Evolutionary conservation across 768 basidiomycete genomes (phyloP), one percentile per base, ranked within the genome.

Genomic region (Phlebiopsis flavidoalba): DNA sequence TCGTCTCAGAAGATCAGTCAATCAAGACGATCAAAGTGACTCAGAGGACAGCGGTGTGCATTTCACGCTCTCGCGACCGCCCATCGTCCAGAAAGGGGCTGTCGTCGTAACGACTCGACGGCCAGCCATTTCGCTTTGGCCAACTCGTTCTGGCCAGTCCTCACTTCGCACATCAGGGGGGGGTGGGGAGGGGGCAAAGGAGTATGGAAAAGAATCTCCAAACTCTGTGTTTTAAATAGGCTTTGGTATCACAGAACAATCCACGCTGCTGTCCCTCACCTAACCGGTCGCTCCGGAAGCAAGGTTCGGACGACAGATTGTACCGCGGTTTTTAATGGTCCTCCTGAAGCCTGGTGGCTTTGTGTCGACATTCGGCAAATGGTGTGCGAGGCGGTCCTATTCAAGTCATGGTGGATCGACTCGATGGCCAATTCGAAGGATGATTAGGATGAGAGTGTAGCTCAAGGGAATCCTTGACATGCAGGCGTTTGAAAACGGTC

Each of bases 131-230:
- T 69, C 91, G 91, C 73, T 99, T 99, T 72, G 86, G n/a, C 91
- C 55, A 96, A 91, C 75, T n/a, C 90, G 93, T 66, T 93, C 95
- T 64, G 88, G n/a, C n/a, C 93, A 33, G 85, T 99, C 61, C n/a
- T 91, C 93, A 2, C 82, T 99, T 50, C 89, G 93, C 60, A 99
- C 96, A n/a, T n/a, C n/a, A n/a, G n/a, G n/a, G n/a, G n/a, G n/a
- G n/a, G n/a, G n/a, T n/a, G n/a, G n/a, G n/a, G n/a, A n/a, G n/a
- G n/a, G n/a, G n/a, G n/a, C n/a, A n/a, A n/a, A n/a, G n/a, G n/a
- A n/a, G n/a, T n/a, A n/a, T n/a, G n/a, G n/a, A n/a, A n/a, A n/a
- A n/a, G n/a, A n/a, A n/a, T 2, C 95, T n/a, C 95, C 17, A 86
- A 88, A 70, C 92, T n/a, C n/a, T n/a, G 88, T 72, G 83, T 89